A percentile compares a stretch with the other conserved stretches of the same genome.
Evolutionary conservation across 1,284 basidiomycete species (phyloP).

Genomic region (Ceratobasidium sp.): DNA sequence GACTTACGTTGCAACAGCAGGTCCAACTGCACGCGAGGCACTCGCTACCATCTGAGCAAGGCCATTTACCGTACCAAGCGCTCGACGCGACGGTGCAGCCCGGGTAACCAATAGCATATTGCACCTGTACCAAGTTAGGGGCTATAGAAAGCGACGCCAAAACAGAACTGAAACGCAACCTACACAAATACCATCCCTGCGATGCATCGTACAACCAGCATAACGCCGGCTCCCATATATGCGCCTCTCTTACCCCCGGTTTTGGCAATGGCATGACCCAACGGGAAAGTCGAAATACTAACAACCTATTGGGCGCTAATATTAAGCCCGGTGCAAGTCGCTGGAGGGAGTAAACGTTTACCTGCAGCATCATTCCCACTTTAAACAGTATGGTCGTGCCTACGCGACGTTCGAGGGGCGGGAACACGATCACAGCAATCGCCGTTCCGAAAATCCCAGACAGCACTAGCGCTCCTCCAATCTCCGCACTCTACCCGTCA

Average conservation of each 20-base stretch:
- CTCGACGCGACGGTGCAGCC: conserved; percentile 50
- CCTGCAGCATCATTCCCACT: conserved; percentile 52
- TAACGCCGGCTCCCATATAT: conserved; percentile 47
- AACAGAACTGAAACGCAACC: not conserved
- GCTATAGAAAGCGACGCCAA: not conserved
- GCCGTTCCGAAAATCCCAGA: conserved; percentile 51
- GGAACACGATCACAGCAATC: conserved; percentile 55
- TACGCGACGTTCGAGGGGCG: conserved; percentile 52
- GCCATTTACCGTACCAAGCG: conserved; percentile 53
- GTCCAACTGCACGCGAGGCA: conserved; percentile 36
- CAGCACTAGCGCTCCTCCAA: conserved; percentile 52
- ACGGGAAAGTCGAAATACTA: conserved; percentile 12
- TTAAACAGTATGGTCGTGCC: conserved; percentile 55
- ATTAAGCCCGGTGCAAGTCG: not conserved
- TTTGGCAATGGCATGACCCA: conserved; percentile 17
- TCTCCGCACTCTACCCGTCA: conserved; percentile 47
- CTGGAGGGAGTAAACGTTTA: conserved; percentile 42
- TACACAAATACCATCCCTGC: conserved; percentile 47
- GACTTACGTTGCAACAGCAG: conserved; percentile 44
- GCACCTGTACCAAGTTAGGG: conserved; percentile 38
- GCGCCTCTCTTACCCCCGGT: not conserved
- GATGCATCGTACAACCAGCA: conserved; percentile 50
- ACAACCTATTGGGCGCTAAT: conserved; percentile 3
- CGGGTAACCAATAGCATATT: conserved; percentile 54
- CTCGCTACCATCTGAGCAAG: conserved; percentile 52